Conservation (phyloP, 1,139 yeast genomes). For the Kluyveromyces marxianus region DNA sequence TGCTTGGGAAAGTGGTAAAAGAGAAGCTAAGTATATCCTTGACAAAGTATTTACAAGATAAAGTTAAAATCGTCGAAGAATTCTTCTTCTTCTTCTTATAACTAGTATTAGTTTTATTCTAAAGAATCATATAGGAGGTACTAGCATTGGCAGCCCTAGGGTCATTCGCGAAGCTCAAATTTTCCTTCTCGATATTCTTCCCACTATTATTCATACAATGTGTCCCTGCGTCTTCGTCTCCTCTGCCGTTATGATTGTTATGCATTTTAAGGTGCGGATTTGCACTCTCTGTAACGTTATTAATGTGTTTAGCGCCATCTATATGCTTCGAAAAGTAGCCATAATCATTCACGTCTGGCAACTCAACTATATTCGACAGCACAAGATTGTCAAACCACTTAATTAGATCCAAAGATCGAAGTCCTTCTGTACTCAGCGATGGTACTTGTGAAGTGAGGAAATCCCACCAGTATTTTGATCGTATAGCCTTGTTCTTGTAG, state of each 20-base stretch:
- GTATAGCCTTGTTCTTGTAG: conserved; percentile 23
- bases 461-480: conserved; percentile 30
- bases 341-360: conserved; percentile 3
- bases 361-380: conserved; percentile 10
- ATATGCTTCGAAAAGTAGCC: background rate
- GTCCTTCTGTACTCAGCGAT: conserved; percentile 14
- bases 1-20: conserved; percentile 61
- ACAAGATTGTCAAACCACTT: conserved; percentile 25
- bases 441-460: conserved; percentile 23
- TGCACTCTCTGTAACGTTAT: no score
- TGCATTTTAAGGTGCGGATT: no score
- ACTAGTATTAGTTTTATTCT: no score
- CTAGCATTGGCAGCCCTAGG: no score
- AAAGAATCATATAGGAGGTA: no score
- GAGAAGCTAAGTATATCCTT: conserved; percentile 50
- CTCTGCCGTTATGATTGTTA: no score
- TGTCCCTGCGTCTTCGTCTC: background rate
- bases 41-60: conserved; percentile 9
- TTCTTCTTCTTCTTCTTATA: no score
- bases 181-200: background rate
- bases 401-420: conserved; percentile 22
- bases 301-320: background rate
- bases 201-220: background rate
- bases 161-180: no score
- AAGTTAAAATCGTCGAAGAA: background rate